Conservation (phyloP, 2,329 filamentous ascomycete genomes). For the Macrophomina phaseolina region DNA sequence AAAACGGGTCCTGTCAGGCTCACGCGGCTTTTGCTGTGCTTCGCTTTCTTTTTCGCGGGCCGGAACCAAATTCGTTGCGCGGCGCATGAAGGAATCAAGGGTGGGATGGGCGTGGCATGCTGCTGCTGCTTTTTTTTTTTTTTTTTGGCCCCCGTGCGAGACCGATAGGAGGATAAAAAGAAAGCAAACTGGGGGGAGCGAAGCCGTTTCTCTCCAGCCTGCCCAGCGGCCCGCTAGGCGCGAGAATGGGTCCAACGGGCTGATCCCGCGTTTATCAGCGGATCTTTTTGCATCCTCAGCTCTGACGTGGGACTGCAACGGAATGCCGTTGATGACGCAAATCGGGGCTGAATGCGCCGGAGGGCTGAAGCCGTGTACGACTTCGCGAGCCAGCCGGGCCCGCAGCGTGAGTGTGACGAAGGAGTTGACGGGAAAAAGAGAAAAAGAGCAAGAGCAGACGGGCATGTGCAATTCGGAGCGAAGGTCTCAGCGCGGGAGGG, state of each 20-base stretch:
- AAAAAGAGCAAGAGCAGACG: not conserved
- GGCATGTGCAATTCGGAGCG: constrained; percentile 10
- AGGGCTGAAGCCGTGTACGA: not conserved
- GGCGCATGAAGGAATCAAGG: constrained; percentile 24
- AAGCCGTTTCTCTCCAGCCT: not conserved
- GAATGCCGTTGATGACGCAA: constrained; percentile 16
- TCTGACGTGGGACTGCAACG: constrained; percentile 25
- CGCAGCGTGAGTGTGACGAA: not conserved
- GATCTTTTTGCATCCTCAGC: constrained; percentile 10
- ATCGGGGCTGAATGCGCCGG: constrained; percentile 11
- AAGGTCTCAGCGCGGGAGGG: not conserved
- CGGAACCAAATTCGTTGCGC: constrained; percentile 16
- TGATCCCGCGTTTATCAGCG: constrained; percentile 22
- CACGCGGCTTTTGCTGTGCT: constrained; percentile 13
- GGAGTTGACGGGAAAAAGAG: not conserved
- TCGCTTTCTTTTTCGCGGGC: constrained; percentile 6
- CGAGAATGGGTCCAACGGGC: constrained; percentile 24
- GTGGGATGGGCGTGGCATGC: constrained; percentile 12
- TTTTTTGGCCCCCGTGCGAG: not conserved
- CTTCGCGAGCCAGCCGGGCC: not conserved
- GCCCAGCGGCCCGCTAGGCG: constrained; percentile 14
- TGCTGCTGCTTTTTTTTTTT: too few relatives aligned
- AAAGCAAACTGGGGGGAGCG: not conserved
- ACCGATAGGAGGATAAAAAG: constrained; percentile 9
- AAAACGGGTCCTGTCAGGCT: constrained; percentile 2